These are phyloP conservation scores for Fusarium cicatricum DNA, from an alignment of 2,329 filamentous ascomycete genomes.

Conservation along the genomic window DNA sequence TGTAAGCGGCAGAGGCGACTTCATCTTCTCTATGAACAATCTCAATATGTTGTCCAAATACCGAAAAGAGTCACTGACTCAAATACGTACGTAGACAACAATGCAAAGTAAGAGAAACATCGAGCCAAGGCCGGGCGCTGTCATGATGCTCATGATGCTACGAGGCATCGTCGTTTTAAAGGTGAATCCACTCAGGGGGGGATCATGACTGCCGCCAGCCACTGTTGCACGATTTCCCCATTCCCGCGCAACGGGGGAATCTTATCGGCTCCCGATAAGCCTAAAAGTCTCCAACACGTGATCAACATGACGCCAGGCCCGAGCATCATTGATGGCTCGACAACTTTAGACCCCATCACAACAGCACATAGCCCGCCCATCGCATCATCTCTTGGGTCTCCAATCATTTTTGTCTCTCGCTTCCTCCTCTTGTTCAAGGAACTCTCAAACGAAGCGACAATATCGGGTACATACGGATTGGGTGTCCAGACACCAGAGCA, in stretches of 20 bases:
- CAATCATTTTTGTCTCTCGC: constrained; percentile 9
- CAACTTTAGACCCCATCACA: constrained; percentile 10
- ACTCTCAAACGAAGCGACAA: background rate
- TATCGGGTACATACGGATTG: constrained; percentile 22
- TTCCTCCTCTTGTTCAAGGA: constrained; percentile 9
- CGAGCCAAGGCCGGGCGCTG: background rate
- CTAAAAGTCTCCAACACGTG: constrained; percentile 30
- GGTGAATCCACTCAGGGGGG: background rate
- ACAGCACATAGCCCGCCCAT: constrained; percentile 12
- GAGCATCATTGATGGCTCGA: constrained; percentile 28
- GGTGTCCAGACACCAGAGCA: too few relatives aligned
- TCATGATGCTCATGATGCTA: constrained; percentile 19
- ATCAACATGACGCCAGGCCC: constrained; percentile 35
- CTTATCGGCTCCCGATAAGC: constrained; percentile 39
- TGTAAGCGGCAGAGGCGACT: constrained; percentile 3
- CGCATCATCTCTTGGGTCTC: background rate
- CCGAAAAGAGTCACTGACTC: too few relatives aligned
- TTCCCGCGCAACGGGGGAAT: background rate
- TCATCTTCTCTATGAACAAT: too few relatives aligned
- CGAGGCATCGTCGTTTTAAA: constrained; percentile 6
- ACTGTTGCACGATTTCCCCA: background rate
- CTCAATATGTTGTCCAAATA: too few relatives aligned
- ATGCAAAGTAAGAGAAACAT: too few relatives aligned
- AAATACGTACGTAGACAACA: too few relatives aligned
- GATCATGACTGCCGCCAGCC: constrained; percentile 11